Base-by-base conservation (phyloP, 73 alveolate genomes). In the Urostyla sp. region DNA sequence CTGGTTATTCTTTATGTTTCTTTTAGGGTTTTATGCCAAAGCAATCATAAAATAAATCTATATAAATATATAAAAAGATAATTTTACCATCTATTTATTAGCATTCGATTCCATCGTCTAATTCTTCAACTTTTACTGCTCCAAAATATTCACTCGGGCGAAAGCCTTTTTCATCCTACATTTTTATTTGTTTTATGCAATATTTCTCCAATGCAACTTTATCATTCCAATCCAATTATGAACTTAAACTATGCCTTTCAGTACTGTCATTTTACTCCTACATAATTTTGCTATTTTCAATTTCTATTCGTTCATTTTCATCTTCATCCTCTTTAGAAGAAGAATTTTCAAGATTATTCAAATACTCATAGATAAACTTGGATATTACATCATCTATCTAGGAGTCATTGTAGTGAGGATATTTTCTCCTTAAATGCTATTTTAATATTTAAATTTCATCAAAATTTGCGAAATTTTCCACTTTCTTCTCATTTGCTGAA, bases 191-290 rank as follows among this genome's bases (percentile, higher is more conserved):
- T 35, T 59, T 59, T 13, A n/a, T 36, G 55, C 76, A 59, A 34
- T 59, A 59, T 31, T 31, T 23, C 21, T 59, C 76, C 6, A 59
- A 11, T 30, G 16, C 76, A 5, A 32, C 55, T 34, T 59, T 59
- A 59, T 59, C 76, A 36, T 59, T 59, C 76, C 76, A 59, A 59
- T 59, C 76, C 18, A 59, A 21, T 35, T 59, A 35, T 5, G 76
- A 35, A 35, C 76, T 59, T 8, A 59, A 36, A 59, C 76, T 59
- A 7, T 26, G 37, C 21, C n/a, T n/a, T n/a, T n/a, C n/a, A n/a
- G n/a, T n/a, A n/a, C n/a, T n/a, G n/a, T n/a, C n/a, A n/a, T n/a
- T n/a, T n/a, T n/a, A n/a, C n/a, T n/a, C n/a, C n/a, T n/a, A n/a
- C n/a, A n/a, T n/a, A n/a, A n/a, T n/a, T n/a, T n/a, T n/a, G n/a